These are phyloP conservation scores for Boeremia exigua DNA, from an alignment of 2,329 filamentous ascomycete genomes.

Conservation along the genomic window DNA sequence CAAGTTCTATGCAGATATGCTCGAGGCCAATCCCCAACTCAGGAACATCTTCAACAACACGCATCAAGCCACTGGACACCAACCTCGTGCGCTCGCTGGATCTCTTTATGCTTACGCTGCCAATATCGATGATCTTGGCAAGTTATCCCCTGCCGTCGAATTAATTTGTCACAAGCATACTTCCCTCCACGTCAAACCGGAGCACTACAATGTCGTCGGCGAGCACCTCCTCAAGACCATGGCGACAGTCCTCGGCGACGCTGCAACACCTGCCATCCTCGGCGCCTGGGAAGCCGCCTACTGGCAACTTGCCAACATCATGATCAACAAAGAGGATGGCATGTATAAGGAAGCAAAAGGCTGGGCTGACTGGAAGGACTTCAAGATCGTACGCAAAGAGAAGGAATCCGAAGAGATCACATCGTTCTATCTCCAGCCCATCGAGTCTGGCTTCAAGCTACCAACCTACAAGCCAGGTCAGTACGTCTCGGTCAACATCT, in stretches of 20 bases:
- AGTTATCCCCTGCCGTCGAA: constrained; percentile 63
- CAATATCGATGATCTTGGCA: constrained; percentile 72
- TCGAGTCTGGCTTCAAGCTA: constrained; percentile 64
- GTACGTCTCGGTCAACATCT: constrained; percentile 70
- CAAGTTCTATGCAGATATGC: constrained; percentile 75
- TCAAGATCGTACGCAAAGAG: constrained; percentile 69
- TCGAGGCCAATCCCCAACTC: constrained; percentile 69
- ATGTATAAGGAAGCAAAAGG: constrained; percentile 66
- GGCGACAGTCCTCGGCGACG: constrained; percentile 68
- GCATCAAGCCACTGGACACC: constrained; percentile 71
- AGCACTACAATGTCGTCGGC: constrained; percentile 74
- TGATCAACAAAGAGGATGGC: constrained; percentile 69
- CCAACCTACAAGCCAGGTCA: constrained; percentile 73
- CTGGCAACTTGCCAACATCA: constrained; percentile 73
- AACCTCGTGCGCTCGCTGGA: constrained; percentile 71
- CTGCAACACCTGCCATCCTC: constrained; percentile 68
- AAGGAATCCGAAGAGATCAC: constrained; percentile 71
- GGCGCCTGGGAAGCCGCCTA: constrained; percentile 76
- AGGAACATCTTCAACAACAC: constrained; percentile 74
- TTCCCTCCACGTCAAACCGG: constrained; percentile 69
- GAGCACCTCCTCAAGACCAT: constrained; percentile 73
- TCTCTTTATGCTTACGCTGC: constrained; percentile 74
- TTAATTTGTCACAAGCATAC: constrained; percentile 80
- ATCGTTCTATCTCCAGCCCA: constrained; percentile 72
- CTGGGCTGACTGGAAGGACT: constrained; percentile 72